Evolutionary conservation across 2,329 filamentous ascomycete genomes (phyloP).

Genomic region (Sporothrix protearum): DNA sequence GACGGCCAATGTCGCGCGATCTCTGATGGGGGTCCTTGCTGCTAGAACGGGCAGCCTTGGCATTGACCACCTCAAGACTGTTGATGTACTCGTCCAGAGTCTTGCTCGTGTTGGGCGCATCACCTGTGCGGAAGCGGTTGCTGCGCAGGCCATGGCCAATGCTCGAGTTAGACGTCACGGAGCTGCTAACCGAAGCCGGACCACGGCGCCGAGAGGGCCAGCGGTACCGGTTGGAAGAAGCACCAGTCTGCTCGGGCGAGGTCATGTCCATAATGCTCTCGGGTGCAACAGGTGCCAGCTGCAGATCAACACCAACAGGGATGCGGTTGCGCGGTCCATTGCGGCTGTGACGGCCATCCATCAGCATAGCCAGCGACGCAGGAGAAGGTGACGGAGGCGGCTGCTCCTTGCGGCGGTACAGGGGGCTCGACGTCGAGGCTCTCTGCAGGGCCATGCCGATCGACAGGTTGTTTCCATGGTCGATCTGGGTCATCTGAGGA

Average conservation of each 20-base stretch:
- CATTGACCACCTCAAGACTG: slow-evolving; percentile 67
- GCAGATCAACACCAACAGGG: slow-evolving; percentile 64
- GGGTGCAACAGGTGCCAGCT: slow-evolving; percentile 46
- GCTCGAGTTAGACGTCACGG: slow-evolving; percentile 55
- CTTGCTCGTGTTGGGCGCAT: slow-evolving; percentile 53
- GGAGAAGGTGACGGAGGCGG: slow-evolving; percentile 66
- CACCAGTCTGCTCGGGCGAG: slow-evolving; percentile 54
- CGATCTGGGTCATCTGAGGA: slow-evolving; percentile 23
- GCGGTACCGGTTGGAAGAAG: slow-evolving; percentile 53
- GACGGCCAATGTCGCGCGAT: slow-evolving; percentile 46
- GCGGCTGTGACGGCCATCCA: slow-evolving; percentile 57
- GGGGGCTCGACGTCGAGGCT: slow-evolving; percentile 64
- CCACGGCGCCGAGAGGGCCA: slow-evolving; percentile 54
- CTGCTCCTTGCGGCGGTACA: slow-evolving; percentile 48
- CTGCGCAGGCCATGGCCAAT: slow-evolving; percentile 41
- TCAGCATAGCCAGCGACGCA: slow-evolving; percentile 59
- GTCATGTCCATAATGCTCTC: slow-evolving; percentile 51
- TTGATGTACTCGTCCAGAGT: slow-evolving; percentile 82
- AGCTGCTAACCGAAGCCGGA: slow-evolving; percentile 55
- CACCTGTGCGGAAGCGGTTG: slow-evolving; percentile 42
- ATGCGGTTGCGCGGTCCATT: slow-evolving; percentile 76
- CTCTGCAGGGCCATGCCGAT: slow-evolving; percentile 53
- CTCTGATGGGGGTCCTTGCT: slow-evolving; percentile 48
- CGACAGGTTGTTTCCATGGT: slow-evolving; percentile 29
- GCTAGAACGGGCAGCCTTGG: slow-evolving; percentile 56